phyloP scores from a whole-genome alignment of 257 asterid species.

The Salvia miltiorrhiza region DNA sequence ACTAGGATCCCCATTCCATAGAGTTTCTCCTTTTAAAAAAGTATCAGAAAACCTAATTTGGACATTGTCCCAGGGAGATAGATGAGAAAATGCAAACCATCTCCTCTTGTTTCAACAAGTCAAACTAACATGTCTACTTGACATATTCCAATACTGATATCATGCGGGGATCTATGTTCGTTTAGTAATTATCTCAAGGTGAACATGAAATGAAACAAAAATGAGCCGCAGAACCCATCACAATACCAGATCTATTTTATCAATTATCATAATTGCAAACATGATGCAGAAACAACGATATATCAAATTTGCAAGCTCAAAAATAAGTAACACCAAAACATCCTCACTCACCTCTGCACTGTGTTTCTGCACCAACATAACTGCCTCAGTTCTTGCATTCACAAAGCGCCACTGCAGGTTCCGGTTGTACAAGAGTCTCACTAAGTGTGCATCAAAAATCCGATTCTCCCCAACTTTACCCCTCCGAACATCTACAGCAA shows the following conservation, averaged over 20 bases:
- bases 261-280: slow-evolving; percentile 4
- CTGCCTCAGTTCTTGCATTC: slow-evolving; percentile 77
- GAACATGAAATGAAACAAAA: neutral
- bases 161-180: neutral
- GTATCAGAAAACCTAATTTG: neutral
- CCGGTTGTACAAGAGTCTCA: slow-evolving; percentile 88
- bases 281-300: neutral
- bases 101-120: neutral
- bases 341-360: slow-evolving; percentile 77
- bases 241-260: neutral
- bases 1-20: neutral
- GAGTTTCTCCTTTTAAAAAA: neutral
- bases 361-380: slow-evolving; percentile 65
- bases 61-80: neutral
- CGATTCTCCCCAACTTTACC: slow-evolving; percentile 87
- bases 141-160: neutral
- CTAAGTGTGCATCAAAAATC: slow-evolving; percentile 75
- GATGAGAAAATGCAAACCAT: neutral
- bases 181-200: neutral
- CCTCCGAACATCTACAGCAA: slow-evolving; percentile 91
- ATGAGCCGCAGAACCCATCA: neutral
- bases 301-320: neutral
- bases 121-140: neutral
- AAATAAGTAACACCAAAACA: slow-evolving; percentile 9
- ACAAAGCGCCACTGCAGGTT: slow-evolving; percentile 93